Percentiles rank a stretch among this genome's conserved stretches.
Conservation (phyloP, 1,139 yeast species). For the Suhomyces guaymorum region DNA sequence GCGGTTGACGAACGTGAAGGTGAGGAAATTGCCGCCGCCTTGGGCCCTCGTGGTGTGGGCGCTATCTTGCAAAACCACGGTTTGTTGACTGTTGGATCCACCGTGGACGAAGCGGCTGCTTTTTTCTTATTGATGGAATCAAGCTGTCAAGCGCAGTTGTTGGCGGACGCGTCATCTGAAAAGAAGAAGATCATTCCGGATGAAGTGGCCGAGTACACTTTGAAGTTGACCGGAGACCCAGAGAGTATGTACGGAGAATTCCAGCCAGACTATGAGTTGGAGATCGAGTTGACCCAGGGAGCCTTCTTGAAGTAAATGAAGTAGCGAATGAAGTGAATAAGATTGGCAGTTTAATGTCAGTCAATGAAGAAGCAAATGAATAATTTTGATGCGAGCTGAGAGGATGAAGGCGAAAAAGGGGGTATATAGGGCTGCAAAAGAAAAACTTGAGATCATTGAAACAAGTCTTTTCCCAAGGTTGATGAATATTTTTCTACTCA, state of each 20-base stretch:
- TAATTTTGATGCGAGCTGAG: too few species aligned
- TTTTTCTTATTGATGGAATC: slow-evolving; percentile 63
- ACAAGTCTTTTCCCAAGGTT: too few species aligned
- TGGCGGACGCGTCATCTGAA: slow-evolving; percentile 54
- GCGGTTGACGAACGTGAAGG: slow-evolving; percentile 79
- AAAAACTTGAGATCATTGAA: too few species aligned
- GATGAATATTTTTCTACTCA: too few species aligned
- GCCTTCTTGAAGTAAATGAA: slow-evolving; percentile 21
- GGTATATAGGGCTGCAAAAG: too few species aligned
- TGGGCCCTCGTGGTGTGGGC: slow-evolving; percentile 61
- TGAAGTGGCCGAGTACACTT: slow-evolving; percentile 71
- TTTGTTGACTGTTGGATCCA: slow-evolving; percentile 69
- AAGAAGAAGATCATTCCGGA: slow-evolving; percentile 48
- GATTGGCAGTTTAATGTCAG: not conserved
- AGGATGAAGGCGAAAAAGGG: too few species aligned
- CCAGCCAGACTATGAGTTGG: slow-evolving; percentile 61
- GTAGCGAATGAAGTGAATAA: too few species aligned
- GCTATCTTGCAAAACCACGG: slow-evolving; percentile 79
- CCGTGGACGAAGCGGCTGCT: slow-evolving; percentile 84
- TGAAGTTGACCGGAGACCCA: slow-evolving; percentile 60
- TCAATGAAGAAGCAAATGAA: too few species aligned
- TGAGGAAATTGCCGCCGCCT: slow-evolving; percentile 59
- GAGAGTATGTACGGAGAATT: slow-evolving; percentile 72
- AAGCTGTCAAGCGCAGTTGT: slow-evolving; percentile 68
- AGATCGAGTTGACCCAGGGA: slow-evolving; percentile 25